These are phyloP conservation scores for Recurvomyces mirabilis DNA, from an alignment of 495 filamentous ascomycete species.

Conservation along the genomic window DNA sequence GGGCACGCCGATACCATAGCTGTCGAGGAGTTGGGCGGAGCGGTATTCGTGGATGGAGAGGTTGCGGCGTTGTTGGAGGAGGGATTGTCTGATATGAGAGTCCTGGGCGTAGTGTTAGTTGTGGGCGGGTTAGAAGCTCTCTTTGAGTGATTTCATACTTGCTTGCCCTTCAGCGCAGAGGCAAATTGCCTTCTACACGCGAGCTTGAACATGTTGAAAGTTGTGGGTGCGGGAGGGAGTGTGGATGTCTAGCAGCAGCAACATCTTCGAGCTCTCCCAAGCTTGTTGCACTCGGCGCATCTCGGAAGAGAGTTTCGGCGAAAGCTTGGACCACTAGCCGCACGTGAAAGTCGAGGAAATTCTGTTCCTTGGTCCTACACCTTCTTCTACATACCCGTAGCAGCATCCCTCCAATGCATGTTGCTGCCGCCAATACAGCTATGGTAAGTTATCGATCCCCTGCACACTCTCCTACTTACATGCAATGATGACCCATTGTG, in stretches of 20 bases:
- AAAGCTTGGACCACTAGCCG: too few relatives aligned
- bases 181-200: constrained; percentile 55
- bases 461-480: too few relatives aligned
- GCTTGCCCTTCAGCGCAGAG: constrained; percentile 52
- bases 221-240: constrained; percentile 1
- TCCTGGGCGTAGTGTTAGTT: constrained; percentile 36
- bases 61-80: constrained; percentile 65
- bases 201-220: constrained; percentile 56
- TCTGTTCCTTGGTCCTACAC: constrained; percentile 1
- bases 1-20: constrained; percentile 84
- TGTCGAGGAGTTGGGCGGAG: constrained; percentile 76
- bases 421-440: too few relatives aligned
- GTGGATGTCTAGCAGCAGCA: too few relatives aligned
- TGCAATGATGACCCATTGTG: constrained; percentile 21
- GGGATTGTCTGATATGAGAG: constrained; percentile 38
- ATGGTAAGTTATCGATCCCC: too few relatives aligned
- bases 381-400: too few relatives aligned
- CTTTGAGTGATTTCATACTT: constrained; percentile 35
- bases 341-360: too few relatives aligned
- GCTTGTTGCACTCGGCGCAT: not conserved
- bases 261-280: too few relatives aligned
- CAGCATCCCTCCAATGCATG: too few relatives aligned
- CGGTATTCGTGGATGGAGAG: constrained; percentile 97
- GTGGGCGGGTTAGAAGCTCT: constrained; percentile 22
- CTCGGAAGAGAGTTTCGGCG: not conserved